phyloP scores from a whole-genome alignment of 1,284 basidiomycete genomes.

The Cryptococcus sp. region DNA sequence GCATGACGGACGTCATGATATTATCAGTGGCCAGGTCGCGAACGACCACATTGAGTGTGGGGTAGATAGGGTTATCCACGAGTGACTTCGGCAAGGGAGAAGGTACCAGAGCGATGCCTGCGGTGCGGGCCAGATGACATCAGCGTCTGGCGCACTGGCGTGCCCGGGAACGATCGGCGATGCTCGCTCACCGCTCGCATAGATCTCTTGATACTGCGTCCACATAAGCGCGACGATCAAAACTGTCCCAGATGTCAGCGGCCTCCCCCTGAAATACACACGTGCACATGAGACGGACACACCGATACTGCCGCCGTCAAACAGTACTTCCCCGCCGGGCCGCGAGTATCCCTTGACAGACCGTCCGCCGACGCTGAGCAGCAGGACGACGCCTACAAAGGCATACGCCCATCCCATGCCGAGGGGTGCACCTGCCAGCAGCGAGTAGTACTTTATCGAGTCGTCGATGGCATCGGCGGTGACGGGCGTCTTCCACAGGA shows the following conservation, averaged over 20 bases:
- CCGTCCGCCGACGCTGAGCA: conserved; percentile 31
- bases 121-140: no score
- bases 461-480: conserved; percentile 38
- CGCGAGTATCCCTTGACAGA: conserved; percentile 33
- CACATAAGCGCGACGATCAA: conserved; percentile 42
- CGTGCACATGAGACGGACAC: conserved; percentile 11
- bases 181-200: conserved; percentile 27
- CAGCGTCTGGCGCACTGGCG: no score
- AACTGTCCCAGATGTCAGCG: conserved; percentile 21
- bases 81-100: conserved; percentile 32
- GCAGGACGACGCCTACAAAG: conserved; percentile 26
- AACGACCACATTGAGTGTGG: conserved; percentile 33
- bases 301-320: conserved; percentile 46
- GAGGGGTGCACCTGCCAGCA: conserved; percentile 27
- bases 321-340: conserved; percentile 41
- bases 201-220: conserved; percentile 40
- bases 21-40: conserved; percentile 46
- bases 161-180: no score
- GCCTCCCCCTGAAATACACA: not conserved
- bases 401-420: conserved; percentile 41
- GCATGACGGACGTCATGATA: conserved; percentile 47
- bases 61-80: conserved; percentile 33
- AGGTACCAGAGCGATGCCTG: conserved; percentile 39
- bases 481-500: conserved; percentile 44
- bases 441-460: conserved; percentile 42